Base-by-base conservation (phyloP, 495 filamentous ascomycete species). In the Bacidia gigantensis region DNA sequence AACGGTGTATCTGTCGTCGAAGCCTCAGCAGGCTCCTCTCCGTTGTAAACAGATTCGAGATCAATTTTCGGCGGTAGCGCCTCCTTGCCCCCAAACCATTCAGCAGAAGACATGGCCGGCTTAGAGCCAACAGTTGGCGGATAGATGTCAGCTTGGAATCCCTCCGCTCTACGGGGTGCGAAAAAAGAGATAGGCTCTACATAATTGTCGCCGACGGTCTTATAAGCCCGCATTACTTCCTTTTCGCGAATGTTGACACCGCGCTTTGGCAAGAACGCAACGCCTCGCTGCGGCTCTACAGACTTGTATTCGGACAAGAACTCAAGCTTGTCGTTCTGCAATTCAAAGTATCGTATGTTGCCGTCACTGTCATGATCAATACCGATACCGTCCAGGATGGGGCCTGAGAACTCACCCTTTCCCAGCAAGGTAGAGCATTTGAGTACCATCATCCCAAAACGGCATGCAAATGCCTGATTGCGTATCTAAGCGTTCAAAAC, bases 381-480 rank as follows among this genome's bases (percentile, higher is more conserved):
- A 43, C 2, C n/a, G n/a, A 11, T 5, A 52, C 38, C 14, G 0
- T 42, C 17, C 14, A 48, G 45, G 39, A 0, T 44, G 9, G 9
- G 17, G 41, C 9, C 20, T 17, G 5, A 35, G 29, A 11, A 73
- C 84, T 71, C 68, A 94, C 87, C 90, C 92, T 72, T 95, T 94
- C 56, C 92, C 92, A 51, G 93, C 92, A 54, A 97, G 72, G 66
- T 95, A 98, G 59, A 98, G 70, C 56, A 86, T 89, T 65, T 87
- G 86, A 7, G 86, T 94, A 32, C 87, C 84, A 47, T 97, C 93
- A 65, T 98, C 92, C 92, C 92, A 98, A 79, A 98, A 98, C 3
- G 92, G 92, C 87, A 98, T 97, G 73, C 87, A 94, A 43, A 98
- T 88, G 60, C 93, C 93, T 17, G 90, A 96, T 56, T 95, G 94